These are phyloP conservation scores for Auricularia heimuer DNA, from an alignment of 768 basidiomycete species.

Conservation along the genomic window DNA sequence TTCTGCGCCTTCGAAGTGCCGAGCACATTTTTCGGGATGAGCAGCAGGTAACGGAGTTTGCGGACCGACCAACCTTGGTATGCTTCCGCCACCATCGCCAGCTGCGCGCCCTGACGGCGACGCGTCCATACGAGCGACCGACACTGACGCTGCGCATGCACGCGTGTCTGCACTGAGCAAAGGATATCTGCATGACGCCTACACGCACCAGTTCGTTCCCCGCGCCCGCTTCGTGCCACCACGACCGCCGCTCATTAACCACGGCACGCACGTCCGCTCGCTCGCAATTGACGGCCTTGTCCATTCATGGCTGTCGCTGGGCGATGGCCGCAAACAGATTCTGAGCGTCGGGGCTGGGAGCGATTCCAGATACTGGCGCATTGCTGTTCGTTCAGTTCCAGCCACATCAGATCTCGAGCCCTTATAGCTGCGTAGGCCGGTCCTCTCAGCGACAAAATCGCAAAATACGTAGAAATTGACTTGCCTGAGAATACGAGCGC, in stretches of 20 bases:
- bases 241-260: conserved; percentile 84
- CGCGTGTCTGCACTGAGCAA: too few species aligned
- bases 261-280: conserved; percentile 85
- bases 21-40: too few species aligned
- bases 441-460: conserved; percentile 36
- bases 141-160: too few species aligned
- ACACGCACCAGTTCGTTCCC: too few species aligned
- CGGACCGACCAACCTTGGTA: too few species aligned
- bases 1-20: too few species aligned
- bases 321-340: conserved; percentile 56
- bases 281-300: conserved; percentile 72
- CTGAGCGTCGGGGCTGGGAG: conserved; percentile 94
- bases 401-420: not conserved
- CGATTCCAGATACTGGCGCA: conserved; percentile 90
- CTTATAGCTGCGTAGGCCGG: conserved; percentile 41
- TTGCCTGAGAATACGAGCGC: conserved; percentile 76
- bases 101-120: too few species aligned
- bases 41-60: too few species aligned
- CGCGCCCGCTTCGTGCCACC: conserved; percentile 16
- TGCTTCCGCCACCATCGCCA: too few species aligned
- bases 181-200: too few species aligned
- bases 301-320: conserved; percentile 46
- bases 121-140: conserved; percentile 15
- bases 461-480: conserved; percentile 78
- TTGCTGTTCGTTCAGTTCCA: conserved; percentile 35